Evolutionary conservation across 1,284 basidiomycete genomes (phyloP), one percentile per base, ranked within the genome.

Genomic region (Rhizoctonia solani): DNA sequence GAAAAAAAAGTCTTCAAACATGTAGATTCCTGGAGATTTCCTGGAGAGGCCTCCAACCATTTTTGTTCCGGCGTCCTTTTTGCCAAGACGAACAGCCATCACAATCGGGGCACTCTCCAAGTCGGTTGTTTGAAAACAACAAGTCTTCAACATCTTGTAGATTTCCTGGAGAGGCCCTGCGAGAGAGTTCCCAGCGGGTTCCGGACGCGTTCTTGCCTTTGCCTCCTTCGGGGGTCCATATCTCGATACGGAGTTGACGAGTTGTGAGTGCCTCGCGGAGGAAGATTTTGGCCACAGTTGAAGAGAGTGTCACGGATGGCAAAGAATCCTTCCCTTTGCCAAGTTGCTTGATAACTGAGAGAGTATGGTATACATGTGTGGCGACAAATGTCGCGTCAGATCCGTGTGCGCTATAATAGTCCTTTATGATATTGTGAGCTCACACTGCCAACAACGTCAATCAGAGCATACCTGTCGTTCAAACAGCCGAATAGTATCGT

Each of bases 141-240:
- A 99, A 80, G 72, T 98, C 97, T 77, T 99, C 97, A 14, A 99
- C 87, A 29, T 90, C 88, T 74, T 93, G 90, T 9, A 99, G 79
- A 76, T 99, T 99, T 56, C 97, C 97, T 0, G 97, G 97, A 3
- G 93, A 95, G 0, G 95, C 95, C 88, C 92, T 61, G n/a, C 13
- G 25, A 53, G 46, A 71, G 47, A 44, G 30, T 63, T 54, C 56
- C 42, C 49, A 42, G 21, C 27, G 2, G 72, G 81, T 89, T 50
- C 54, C 44, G 71, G 82, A 76, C 16, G 83, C 84, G 75, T 88
- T 90, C 78, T 89, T 94, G 9, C 86, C 88, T 69, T 85, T 85
- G 0, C 85, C 88, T 4, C 85, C 81, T 72, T 91, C 90, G 0
- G 89, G 86, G 11, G 80, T 82, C 86, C 89, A 95, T 66, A 99